phyloP scores from a whole-genome alignment of 805 yeast species.

The Yarrowia hollandica region DNA sequence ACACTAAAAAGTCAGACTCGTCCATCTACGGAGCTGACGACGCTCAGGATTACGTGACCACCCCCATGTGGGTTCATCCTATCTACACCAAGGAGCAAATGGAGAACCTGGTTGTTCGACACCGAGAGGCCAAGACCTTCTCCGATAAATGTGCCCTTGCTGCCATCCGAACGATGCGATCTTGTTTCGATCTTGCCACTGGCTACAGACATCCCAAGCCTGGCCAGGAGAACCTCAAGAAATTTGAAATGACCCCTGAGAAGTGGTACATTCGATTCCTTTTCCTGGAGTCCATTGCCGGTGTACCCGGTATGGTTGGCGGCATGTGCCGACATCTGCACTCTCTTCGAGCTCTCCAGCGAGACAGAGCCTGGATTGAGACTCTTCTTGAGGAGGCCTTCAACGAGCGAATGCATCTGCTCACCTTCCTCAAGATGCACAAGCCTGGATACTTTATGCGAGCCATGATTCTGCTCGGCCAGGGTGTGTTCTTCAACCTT shows the following conservation, averaged over 20 bases:
- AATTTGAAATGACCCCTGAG: constrained; percentile 56
- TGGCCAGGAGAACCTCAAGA: constrained; percentile 40
- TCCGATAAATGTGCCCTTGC: constrained; percentile 54
- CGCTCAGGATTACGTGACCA: not conserved
- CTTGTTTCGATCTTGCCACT: constrained; percentile 59
- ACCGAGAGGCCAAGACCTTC: constrained; percentile 42
- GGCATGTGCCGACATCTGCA: constrained; percentile 70
- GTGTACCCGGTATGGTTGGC: constrained; percentile 79
- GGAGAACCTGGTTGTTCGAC: constrained; percentile 49
- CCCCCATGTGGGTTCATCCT: constrained; percentile 48
- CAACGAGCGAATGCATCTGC: constrained; percentile 74
- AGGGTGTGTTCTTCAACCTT: constrained; percentile 67
- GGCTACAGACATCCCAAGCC: constrained; percentile 61
- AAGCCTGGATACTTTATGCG: constrained; percentile 61
- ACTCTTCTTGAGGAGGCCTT: constrained; percentile 73
- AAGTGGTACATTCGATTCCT: constrained; percentile 63
- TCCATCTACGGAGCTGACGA: constrained; percentile 28
- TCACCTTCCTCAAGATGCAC: constrained; percentile 65
- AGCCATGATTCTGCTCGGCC: constrained; percentile 57
- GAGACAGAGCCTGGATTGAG: constrained; percentile 76
- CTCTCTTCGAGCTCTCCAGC: constrained; percentile 56
- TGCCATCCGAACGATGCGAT: constrained; percentile 49
- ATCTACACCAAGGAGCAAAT: constrained; percentile 44
- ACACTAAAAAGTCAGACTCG: not conserved
- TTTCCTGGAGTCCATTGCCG: constrained; percentile 70